A percentile compares a stretch with the other conserved stretches of the same genome.
Conservation (phyloP, 805 yeast species). For the Pichia deserticola region DNA sequence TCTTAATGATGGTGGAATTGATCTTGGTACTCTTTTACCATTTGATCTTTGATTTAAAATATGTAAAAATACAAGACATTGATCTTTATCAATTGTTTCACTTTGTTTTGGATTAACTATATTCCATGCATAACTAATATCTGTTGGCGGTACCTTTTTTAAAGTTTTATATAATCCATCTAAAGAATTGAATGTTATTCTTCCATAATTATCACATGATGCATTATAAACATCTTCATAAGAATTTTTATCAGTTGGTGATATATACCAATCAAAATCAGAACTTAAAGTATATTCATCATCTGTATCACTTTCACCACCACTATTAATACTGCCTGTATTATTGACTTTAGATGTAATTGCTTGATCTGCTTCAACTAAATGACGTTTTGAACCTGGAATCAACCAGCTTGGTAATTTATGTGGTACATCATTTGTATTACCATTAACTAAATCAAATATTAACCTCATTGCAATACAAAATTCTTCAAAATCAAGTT, state of each 20-base stretch:
- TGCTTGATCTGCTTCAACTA: slow-evolving; percentile 79
- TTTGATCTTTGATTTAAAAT: slow-evolving; percentile 81
- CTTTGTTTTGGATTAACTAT: slow-evolving; percentile 84
- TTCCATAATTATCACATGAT: slow-evolving; percentile 70
- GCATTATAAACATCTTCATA: slow-evolving; percentile 74
- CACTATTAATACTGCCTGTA: slow-evolving; percentile 12
- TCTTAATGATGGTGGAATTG: slow-evolving; percentile 88
- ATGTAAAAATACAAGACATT: slow-evolving; percentile 81
- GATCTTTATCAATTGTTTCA: slow-evolving; percentile 89
- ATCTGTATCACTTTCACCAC: slow-evolving; percentile 41
- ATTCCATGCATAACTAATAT: slow-evolving; percentile 88
- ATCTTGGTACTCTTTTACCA: slow-evolving; percentile 75
- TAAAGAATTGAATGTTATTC: slow-evolving; percentile 68
- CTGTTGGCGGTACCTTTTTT: slow-evolving; percentile 70
- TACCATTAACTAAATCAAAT: slow-evolving; percentile 82
- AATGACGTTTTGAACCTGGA: slow-evolving; percentile 81
- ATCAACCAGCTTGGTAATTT: slow-evolving; percentile 86
- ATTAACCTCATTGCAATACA: slow-evolving; percentile 95
- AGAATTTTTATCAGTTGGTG: slow-evolving; percentile 74
- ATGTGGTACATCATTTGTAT: slow-evolving; percentile 48
- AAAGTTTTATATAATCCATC: slow-evolving; percentile 62
- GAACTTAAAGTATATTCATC: slow-evolving; percentile 56
- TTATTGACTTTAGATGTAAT: slow-evolving; percentile 27
- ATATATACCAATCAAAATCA: slow-evolving; percentile 93
- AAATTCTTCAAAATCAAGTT: slow-evolving; percentile 93